Conservation (phyloP, 2,329 filamentous ascomycete genomes). For the Bipolaris cookei region DNA sequence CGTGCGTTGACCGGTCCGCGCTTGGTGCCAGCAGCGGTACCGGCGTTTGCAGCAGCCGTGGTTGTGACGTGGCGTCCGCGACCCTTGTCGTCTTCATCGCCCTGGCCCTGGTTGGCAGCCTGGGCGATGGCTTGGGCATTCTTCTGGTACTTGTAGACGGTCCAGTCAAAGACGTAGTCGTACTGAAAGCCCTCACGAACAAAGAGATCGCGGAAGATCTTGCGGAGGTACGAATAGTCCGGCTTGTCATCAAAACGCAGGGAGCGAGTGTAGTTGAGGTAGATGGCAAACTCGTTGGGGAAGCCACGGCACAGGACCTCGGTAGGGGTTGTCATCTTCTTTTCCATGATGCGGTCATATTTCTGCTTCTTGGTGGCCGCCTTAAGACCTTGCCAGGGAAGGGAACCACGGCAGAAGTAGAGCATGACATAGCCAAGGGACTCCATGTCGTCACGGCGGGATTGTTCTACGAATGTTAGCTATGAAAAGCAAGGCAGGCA, state of each 20-base stretch:
- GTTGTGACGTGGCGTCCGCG: constrained; percentile 63
- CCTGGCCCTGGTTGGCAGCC: constrained; percentile 69
- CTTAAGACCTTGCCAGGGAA: constrained; percentile 98
- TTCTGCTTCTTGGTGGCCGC: constrained; percentile 99
- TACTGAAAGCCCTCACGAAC: constrained; percentile 99
- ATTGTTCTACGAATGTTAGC: constrained; percentile 73
- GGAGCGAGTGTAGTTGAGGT: constrained; percentile 98
- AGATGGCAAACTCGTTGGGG: constrained; percentile 99
- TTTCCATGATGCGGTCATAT: constrained; percentile 99
- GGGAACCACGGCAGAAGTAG: constrained; percentile 98
- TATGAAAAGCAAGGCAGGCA: not conserved
- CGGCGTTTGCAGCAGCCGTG: constrained; percentile 69
- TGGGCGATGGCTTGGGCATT: constrained; percentile 94
- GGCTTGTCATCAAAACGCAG: constrained; percentile 99
- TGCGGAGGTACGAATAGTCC: constrained; percentile 98
- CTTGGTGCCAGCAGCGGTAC: constrained; percentile 67
- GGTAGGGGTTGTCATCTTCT: constrained; percentile 99
- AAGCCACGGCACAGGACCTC: constrained; percentile 99
- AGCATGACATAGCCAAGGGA: constrained; percentile 99
- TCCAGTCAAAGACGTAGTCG: constrained; percentile 99
- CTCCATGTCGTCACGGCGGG: constrained; percentile 98
- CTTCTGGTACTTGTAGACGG: constrained; percentile 99
- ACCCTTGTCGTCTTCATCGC: constrained; percentile 78
- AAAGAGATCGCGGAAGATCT: constrained; percentile 99
- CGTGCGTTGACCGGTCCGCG: constrained; percentile 76